phyloP scores from a whole-genome alignment of 2,329 filamentous ascomycete genomes.

The Fusarium nematophilum region DNA sequence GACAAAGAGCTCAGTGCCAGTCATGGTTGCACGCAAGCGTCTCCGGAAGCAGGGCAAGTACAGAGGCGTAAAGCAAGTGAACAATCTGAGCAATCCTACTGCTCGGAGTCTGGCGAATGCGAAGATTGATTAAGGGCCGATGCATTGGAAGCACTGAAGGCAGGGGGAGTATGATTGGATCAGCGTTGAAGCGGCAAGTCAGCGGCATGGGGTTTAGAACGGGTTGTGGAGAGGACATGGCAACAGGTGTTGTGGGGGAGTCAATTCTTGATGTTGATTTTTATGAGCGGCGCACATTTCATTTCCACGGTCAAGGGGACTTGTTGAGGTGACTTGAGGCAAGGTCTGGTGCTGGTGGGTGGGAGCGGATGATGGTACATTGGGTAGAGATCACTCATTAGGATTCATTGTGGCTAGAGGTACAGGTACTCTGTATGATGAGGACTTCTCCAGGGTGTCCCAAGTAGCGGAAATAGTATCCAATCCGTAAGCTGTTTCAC shows the following conservation, averaged over 20 bases:
- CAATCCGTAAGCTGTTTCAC: too few relatives aligned
- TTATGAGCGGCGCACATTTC: conserved; percentile 15
- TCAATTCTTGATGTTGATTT: conserved; percentile 21
- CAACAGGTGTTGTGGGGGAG: conserved; percentile 21
- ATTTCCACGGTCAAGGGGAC: conserved; percentile 4
- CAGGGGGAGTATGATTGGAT: neutral
- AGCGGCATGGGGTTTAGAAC: too few relatives aligned
- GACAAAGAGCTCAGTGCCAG: conserved; percentile 94
- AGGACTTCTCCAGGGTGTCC: too few relatives aligned
- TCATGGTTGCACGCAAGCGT: conserved; percentile 96
- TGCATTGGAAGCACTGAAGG: neutral
- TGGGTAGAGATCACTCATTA: conserved; percentile 16
- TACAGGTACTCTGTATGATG: too few relatives aligned
- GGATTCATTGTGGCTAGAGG: conserved; percentile 9
- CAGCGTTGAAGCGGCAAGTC: neutral
- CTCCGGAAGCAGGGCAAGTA: conserved; percentile 88
- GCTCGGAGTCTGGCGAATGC: conserved; percentile 75
- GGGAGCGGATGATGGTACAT: conserved; percentile 6
- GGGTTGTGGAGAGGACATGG: conserved; percentile 5
- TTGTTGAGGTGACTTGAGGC: conserved; percentile 1
- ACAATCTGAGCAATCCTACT: conserved; percentile 80
- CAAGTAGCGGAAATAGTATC: too few relatives aligned
- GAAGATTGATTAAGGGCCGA: conserved; percentile 74
- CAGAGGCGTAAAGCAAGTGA: conserved; percentile 79
- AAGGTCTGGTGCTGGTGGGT: neutral